Percentiles rank a stretch among this genome's conserved stretches.
phyloP scores from a whole-genome alignment of 768 basidiomycete species.

The Tylopilus felleus region DNA sequence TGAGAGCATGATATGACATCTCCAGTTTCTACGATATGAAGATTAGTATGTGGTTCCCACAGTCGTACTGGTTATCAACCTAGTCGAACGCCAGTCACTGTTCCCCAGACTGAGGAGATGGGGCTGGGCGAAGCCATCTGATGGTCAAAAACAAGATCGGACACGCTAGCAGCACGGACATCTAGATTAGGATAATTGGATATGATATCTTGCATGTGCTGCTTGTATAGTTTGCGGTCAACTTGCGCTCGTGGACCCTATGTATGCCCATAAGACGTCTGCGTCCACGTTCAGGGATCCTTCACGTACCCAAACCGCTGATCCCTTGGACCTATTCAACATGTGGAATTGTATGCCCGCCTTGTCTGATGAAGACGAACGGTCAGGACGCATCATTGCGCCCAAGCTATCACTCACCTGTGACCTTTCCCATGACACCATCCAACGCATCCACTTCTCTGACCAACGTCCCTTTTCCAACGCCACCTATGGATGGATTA shows the following conservation, averaged over 20 bases:
- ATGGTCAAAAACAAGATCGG: conserved; percentile 69
- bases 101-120: conserved; percentile 42
- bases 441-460: conserved; percentile 89
- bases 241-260: conserved; percentile 90
- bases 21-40: conserved; percentile 53
- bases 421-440: conserved; percentile 79
- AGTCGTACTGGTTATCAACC: conserved; percentile 38
- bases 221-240: conserved; percentile 80
- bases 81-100: conserved; percentile 62
- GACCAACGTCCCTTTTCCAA: conserved; percentile 91
- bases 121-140: conserved; percentile 24
- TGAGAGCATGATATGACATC: conserved; percentile 73
- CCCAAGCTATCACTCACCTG: conserved; percentile 47
- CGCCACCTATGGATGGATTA: conserved; percentile 89
- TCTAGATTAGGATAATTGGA: conserved; percentile 65
- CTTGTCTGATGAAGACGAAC: conserved; percentile 50
- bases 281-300: too few relatives aligned
- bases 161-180: conserved; percentile 70
- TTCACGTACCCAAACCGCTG: conserved; percentile 78
- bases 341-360: conserved; percentile 89
- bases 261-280: neutral
- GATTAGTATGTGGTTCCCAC: neutral
- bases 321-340: conserved; percentile 79
- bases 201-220: conserved; percentile 71
- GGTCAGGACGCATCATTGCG: neutral